phyloP scores from a whole-genome alignment of 148 eudicot genomes.

The Cornus suecica region DNA sequence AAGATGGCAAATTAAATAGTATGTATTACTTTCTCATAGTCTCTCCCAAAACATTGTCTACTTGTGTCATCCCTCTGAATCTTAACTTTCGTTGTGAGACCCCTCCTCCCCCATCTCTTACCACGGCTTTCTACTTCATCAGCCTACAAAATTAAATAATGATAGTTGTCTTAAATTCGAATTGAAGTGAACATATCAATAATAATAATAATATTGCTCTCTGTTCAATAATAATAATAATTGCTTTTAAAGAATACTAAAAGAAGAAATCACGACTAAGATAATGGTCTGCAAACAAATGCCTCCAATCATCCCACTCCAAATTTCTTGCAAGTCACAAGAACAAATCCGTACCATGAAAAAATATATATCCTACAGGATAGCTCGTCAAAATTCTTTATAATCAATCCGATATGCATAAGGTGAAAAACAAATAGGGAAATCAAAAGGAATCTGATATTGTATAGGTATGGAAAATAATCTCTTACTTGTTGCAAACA shows the following conservation, averaged over 20 bases:
- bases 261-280: slow-evolving; percentile 41
- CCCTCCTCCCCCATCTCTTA: no score
- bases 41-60: no score
- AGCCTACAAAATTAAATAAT: not conserved
- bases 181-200: not conserved
- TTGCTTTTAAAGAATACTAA: slow-evolving; percentile 71
- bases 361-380: not conserved
- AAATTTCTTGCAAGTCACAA: slow-evolving; percentile 54
- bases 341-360: not conserved
- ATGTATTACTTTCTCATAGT: no score
- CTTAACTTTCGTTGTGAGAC: no score
- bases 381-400: not conserved
- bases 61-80: no score
- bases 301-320: slow-evolving; percentile 88
- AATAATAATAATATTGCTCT: not conserved
- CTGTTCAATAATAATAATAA: slow-evolving; percentile 12
- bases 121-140: no score
- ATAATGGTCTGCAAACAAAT: no score
- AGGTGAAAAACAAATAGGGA: no score
- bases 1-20: no score
- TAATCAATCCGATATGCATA: not conserved
- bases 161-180: not conserved
- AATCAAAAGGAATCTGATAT: no score
- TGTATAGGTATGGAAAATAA: slow-evolving; percentile 50
- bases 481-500: slow-evolving; percentile 47